phyloP scores from a whole-genome alignment of 345 rosid genomes.

The Hevea brasiliensis region DNA sequence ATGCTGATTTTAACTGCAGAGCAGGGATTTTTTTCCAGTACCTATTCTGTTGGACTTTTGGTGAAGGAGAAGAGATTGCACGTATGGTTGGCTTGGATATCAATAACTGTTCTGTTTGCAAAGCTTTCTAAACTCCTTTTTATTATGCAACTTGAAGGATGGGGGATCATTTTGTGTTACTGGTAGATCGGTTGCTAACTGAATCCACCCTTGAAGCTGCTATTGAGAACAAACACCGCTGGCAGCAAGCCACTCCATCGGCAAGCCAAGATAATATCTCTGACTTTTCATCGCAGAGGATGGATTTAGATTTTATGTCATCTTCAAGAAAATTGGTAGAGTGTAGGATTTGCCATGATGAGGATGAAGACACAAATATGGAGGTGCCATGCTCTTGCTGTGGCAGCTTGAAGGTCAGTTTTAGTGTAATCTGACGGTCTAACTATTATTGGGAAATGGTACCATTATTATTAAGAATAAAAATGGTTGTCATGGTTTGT shows the following conservation, averaged over 20 bases:
- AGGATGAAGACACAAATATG: slow-evolving; percentile 68
- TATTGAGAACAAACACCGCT: slow-evolving; percentile 26
- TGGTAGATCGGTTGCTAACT: slow-evolving; percentile 54
- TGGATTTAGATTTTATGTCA: slow-evolving; percentile 37
- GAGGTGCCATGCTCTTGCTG: slow-evolving; percentile 82
- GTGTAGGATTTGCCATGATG: slow-evolving; percentile 93
- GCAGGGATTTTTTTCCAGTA: neutral
- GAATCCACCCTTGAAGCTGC: slow-evolving; percentile 49
- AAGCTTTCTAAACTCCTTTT: neutral
- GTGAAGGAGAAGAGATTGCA: neutral
- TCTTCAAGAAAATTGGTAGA: slow-evolving; percentile 44
- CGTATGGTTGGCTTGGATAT: neutral
- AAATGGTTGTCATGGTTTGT: neutral
- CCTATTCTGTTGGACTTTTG: neutral
- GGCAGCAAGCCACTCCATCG: slow-evolving; percentile 17
- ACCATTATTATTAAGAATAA: neutral
- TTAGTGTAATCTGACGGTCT: neutral
- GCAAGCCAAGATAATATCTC: slow-evolving; percentile 24
- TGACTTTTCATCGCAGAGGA: slow-evolving; percentile 29
- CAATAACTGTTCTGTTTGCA: neutral
- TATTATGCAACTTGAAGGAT: slow-evolving; percentile 38
- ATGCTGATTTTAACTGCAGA: neutral
- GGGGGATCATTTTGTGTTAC: slow-evolving; percentile 77
- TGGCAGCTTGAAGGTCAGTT: slow-evolving; percentile 81
- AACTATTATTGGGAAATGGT: slow-evolving; percentile 4